Conservation (phyloP, 805 yeast genomes). For the Blastobotrys parvus region DNA sequence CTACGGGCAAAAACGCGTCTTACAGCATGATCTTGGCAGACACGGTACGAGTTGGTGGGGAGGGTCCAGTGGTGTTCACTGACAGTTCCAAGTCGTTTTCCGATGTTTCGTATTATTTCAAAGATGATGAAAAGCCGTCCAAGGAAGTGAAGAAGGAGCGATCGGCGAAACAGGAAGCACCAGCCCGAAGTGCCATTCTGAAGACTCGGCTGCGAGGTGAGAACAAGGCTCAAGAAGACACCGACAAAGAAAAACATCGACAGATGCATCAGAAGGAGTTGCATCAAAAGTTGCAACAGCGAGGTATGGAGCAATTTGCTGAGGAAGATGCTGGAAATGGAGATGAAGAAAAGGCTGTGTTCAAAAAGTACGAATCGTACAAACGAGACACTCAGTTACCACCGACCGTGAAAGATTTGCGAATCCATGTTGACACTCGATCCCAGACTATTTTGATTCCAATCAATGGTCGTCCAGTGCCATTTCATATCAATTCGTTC, state of each 20-base stretch:
- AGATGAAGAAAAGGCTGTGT: slow-evolving; percentile 49
- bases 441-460: slow-evolving; percentile 87
- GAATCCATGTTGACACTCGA: slow-evolving; percentile 78
- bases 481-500: slow-evolving; percentile 90
- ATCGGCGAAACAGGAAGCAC: slow-evolving; percentile 25
- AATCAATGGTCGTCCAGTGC: slow-evolving; percentile 92
- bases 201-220: slow-evolving; percentile 67
- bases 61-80: slow-evolving; percentile 59
- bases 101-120: slow-evolving; percentile 78
- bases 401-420: slow-evolving; percentile 66
- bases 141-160: slow-evolving; percentile 23
- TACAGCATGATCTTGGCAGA: slow-evolving; percentile 75
- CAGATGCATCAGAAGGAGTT: slow-evolving; percentile 75
- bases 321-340: slow-evolving; percentile 34
- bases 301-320: slow-evolving; percentile 75
- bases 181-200: slow-evolving; percentile 51
- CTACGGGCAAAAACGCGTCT: slow-evolving; percentile 40
- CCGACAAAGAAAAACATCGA: slow-evolving; percentile 69
- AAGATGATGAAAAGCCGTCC: slow-evolving; percentile 23
- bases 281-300: slow-evolving; percentile 78
- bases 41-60: slow-evolving; percentile 61
- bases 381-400: slow-evolving; percentile 92
- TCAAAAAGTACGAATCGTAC: slow-evolving; percentile 90
- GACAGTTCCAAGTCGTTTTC: slow-evolving; percentile 61
- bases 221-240: slow-evolving; percentile 43